phyloP scores from a whole-genome alignment of 306 rosid species.

The Argentina anserina region DNA sequence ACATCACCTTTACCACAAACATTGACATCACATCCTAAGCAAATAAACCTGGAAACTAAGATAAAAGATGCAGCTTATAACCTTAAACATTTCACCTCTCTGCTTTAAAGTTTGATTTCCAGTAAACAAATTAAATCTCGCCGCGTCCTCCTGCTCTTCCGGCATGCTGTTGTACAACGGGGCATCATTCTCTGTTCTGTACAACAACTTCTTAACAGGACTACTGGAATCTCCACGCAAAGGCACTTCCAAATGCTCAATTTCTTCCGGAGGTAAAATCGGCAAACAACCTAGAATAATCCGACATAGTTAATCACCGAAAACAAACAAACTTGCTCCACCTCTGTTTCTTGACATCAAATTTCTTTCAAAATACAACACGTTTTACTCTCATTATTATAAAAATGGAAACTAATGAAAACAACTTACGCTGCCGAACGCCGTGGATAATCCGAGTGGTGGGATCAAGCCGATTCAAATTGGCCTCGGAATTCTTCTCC shows the following conservation, averaged over 20 bases:
- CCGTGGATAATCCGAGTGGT: constrained; percentile 66
- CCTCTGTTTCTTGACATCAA: too few relatives aligned
- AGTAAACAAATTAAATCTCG: constrained; percentile 73
- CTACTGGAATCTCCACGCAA: constrained; percentile 30
- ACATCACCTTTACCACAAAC: not conserved
- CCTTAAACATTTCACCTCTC: constrained; percentile 74
- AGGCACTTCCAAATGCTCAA: constrained; percentile 70
- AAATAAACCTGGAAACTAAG: constrained; percentile 3
- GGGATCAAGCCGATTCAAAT: constrained; percentile 79
- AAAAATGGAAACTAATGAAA: too few relatives aligned
- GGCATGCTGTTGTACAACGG: constrained; percentile 38
- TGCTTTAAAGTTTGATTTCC: constrained; percentile 80
- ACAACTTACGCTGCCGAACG: constrained; percentile 70
- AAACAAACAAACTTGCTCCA: too few relatives aligned
- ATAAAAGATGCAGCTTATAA: constrained; percentile 39
- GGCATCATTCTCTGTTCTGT: constrained; percentile 43
- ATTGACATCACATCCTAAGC: not conserved
- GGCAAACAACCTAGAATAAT: constrained; percentile 80
- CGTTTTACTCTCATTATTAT: too few relatives aligned
- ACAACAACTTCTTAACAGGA: constrained; percentile 46
- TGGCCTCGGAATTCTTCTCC: constrained; percentile 40
- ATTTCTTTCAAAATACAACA: too few relatives aligned
- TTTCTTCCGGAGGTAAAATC: constrained; percentile 72
- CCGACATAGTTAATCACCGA: too few relatives aligned
- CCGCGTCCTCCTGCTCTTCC: constrained; percentile 35